Percentiles rank a stretch among this genome's conserved stretches.
Evolutionary conservation across 495 filamentous ascomycete species (phyloP).

Genomic region (Talaromyces stipitatus): DNA sequence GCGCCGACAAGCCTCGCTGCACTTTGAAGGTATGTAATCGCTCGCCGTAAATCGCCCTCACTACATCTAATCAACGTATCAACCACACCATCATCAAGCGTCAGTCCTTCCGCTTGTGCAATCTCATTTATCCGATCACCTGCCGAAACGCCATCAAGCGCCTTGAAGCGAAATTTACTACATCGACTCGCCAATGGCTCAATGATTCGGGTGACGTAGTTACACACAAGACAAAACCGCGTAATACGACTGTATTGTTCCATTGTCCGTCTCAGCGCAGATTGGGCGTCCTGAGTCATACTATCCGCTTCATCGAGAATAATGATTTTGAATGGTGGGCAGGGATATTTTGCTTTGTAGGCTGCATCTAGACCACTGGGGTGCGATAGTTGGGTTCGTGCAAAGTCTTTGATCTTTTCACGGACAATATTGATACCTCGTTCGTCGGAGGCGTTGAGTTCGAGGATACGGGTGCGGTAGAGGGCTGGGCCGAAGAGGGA

Average conservation of each 20-base stretch:
- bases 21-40: conserved; percentile 93
- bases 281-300: conserved; percentile 98
- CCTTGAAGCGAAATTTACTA: conserved; percentile 98
- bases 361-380: conserved; percentile 52
- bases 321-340: conserved; percentile 97
- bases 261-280: conserved; percentile 88
- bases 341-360: conserved; percentile 76
- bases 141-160: conserved; percentile 75
- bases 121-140: conserved; percentile 70
- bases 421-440: conserved; percentile 94
- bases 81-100: conserved; percentile 66
- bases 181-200: conserved; percentile 87
- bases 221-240: conserved; percentile 94
- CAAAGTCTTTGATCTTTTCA: conserved; percentile 98
- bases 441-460: conserved; percentile 98
- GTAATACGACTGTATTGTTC: conserved; percentile 96
- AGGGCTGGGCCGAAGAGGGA: conserved; percentile 96
- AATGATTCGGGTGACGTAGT: conserved; percentile 97
- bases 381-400: conserved; percentile 84
- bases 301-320: conserved; percentile 95
- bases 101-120: conserved; percentile 66
- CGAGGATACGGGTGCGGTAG: conserved; percentile 87
- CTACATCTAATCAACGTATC: conserved; percentile 79
- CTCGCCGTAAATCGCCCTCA: conserved; percentile 90
- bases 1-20: conserved; percentile 74